Percentiles rank a stretch among this genome's conserved stretches.
phyloP scores from a whole-genome alignment of 83 land plant genomes.

The Larix sibirica region DNA sequence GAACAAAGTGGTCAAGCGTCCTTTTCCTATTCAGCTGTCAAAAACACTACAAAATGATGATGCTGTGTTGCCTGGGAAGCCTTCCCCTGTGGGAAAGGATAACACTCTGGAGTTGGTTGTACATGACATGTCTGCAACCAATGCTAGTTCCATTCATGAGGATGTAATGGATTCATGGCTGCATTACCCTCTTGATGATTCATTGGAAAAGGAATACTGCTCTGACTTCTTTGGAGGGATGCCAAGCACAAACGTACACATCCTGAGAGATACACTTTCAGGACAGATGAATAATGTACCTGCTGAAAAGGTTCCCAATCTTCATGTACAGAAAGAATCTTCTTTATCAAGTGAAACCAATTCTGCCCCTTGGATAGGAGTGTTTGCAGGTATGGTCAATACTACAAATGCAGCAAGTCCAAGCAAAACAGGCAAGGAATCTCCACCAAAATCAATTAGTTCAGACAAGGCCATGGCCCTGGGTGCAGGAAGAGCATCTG shows the following conservation, averaged over 20 bases:
- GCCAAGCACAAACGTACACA: slow-evolving; percentile 5
- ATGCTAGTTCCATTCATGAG: slow-evolving; percentile 36
- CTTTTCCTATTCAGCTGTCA: neutral
- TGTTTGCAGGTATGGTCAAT: neutral
- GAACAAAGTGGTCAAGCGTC: slow-evolving; percentile 25
- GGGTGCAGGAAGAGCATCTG: slow-evolving; percentile 11
- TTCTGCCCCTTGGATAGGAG: neutral
- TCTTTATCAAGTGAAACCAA: neutral
- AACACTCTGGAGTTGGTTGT: slow-evolving; percentile 24
- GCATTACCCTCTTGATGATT: slow-evolving; percentile 43
- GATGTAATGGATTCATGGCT: slow-evolving; percentile 61
- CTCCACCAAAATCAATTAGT: slow-evolving; percentile 4
- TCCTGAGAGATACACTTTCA: neutral
- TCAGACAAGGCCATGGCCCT: slow-evolving; percentile 10
- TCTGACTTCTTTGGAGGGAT: slow-evolving; percentile 35
- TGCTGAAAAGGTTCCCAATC: slow-evolving; percentile 6
- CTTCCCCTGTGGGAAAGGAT: slow-evolving; percentile 26
- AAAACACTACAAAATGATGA: slow-evolving; percentile 24
- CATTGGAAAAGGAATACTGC: slow-evolving; percentile 33
- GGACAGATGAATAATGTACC: slow-evolving; percentile 3
- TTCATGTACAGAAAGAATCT: neutral
- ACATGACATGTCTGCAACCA: slow-evolving; percentile 27
- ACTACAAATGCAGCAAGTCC: neutral
- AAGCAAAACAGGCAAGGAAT: slow-evolving; percentile 4
- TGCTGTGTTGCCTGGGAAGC: slow-evolving; percentile 18